Evolutionary conservation across 2,329 filamentous ascomycete genomes (phyloP).

Genomic region (Akanthomyces uredinophilus): DNA sequence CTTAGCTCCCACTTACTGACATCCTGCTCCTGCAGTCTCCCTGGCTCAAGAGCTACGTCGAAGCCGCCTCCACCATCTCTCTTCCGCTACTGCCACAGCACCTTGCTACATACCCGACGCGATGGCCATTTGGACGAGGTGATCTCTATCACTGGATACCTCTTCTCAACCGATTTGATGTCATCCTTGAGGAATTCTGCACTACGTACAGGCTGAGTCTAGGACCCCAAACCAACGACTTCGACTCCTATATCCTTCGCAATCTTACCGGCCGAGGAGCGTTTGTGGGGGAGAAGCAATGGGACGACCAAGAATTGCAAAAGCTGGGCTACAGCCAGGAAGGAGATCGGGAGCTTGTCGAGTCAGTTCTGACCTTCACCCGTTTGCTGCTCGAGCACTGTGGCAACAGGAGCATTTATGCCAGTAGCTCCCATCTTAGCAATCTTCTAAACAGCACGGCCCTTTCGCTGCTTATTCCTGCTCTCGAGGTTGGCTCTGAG

Average conservation of each 20-base stretch:
- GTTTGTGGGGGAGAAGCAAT: slow-evolving; percentile 43
- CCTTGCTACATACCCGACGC: slow-evolving; percentile 73
- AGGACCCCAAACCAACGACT: slow-evolving; percentile 75
- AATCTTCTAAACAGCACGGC: slow-evolving; percentile 85
- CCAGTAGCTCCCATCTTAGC: slow-evolving; percentile 84
- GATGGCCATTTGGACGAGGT: slow-evolving; percentile 93
- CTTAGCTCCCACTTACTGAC: slow-evolving; percentile 8
- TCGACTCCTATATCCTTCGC: slow-evolving; percentile 60
- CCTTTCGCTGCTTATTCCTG: slow-evolving; percentile 68
- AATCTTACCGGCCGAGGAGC: slow-evolving; percentile 50
- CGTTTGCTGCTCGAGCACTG: slow-evolving; percentile 87
- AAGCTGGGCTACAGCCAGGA: slow-evolving; percentile 63
- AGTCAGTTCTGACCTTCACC: slow-evolving; percentile 79
- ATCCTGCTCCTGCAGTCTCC: slow-evolving; percentile 60
- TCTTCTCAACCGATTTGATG: slow-evolving; percentile 87
- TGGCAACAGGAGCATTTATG: slow-evolving; percentile 93
- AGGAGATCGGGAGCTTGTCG: slow-evolving; percentile 75
- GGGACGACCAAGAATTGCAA: slow-evolving; percentile 42
- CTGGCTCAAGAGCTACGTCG: slow-evolving; percentile 77
- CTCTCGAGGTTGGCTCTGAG: slow-evolving; percentile 76
- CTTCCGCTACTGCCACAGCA: slow-evolving; percentile 72
- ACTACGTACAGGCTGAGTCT: slow-evolving; percentile 72
- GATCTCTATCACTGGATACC: slow-evolving; percentile 98
- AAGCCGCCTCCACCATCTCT: slow-evolving; percentile 61
- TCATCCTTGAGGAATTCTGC: slow-evolving; percentile 76